Evolutionary conservation across 176 grass and related monocot species (phyloP).

Genomic region (Zizania latifolia): DNA sequence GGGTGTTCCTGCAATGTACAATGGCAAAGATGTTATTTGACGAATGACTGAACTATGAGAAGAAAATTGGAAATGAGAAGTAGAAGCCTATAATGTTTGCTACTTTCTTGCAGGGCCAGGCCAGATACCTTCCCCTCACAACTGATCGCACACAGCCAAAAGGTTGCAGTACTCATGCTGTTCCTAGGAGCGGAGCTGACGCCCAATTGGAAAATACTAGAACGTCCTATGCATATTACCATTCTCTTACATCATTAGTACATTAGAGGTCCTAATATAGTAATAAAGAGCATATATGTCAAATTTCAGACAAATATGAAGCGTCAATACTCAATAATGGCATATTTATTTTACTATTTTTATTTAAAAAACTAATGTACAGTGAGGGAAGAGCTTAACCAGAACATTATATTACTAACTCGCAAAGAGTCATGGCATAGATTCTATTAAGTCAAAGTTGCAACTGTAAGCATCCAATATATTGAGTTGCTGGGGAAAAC

Average conservation of each 20-base stretch:
- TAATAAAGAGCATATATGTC: not conserved
- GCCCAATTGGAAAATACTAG: not conserved
- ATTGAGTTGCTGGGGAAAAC: slow-evolving; percentile 10
- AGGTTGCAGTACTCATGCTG: not conserved
- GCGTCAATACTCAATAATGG: not conserved
- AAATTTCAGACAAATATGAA: not conserved
- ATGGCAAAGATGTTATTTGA: slow-evolving; percentile 7
- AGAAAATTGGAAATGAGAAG: not conserved
- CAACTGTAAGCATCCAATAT: not conserved
- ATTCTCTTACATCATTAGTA: not conserved
- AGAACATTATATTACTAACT: not conserved
- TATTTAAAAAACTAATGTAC: not conserved
- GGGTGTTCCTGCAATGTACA: slow-evolving; percentile 20
- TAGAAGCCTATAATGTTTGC: not conserved
- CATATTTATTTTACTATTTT: not conserved
- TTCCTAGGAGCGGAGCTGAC: not conserved
- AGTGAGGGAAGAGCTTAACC: not conserved
- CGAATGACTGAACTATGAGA: not conserved
- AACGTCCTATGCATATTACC: not conserved
- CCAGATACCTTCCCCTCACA: too few species aligned
- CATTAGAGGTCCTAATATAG: not conserved
- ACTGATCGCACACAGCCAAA: not conserved
- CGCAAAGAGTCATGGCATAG: not conserved
- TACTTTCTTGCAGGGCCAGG: too few species aligned
- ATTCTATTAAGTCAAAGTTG: not conserved